phyloP scores from a whole-genome alignment of 1,284 basidiomycete genomes.

The Irpex sp. region DNA sequence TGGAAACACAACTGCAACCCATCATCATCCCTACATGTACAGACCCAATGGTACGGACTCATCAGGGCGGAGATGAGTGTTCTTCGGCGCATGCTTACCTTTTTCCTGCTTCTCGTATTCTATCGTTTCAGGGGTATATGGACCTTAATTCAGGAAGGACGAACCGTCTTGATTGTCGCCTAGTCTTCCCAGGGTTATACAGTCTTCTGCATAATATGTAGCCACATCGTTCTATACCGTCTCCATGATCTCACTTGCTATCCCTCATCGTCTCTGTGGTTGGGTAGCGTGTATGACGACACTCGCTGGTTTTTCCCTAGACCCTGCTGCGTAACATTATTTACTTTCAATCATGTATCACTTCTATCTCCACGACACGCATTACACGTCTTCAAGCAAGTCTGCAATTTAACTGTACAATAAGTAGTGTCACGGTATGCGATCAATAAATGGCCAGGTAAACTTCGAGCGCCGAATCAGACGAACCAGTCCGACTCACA shows the following conservation, averaged over 20 bases:
- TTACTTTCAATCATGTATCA: background rate
- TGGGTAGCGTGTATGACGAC: background rate
- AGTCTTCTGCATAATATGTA: background rate
- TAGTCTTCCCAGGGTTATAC: background rate
- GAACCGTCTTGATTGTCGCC: background rate
- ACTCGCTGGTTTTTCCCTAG: background rate
- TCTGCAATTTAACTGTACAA: too few species aligned
- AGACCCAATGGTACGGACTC: slow-evolving; percentile 30
- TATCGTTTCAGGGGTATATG: background rate
- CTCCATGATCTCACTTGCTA: background rate
- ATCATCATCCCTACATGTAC: slow-evolving; percentile 37
- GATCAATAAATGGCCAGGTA: too few species aligned
- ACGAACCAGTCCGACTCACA: slow-evolving; percentile 10
- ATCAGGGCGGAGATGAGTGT: slow-evolving; percentile 6
- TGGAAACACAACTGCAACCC: slow-evolving; percentile 27
- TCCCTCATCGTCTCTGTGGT: background rate
- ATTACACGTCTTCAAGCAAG: too few species aligned
- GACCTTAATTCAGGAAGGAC: background rate
- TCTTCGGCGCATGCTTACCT: background rate
- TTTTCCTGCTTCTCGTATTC: background rate
- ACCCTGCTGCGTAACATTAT: background rate
- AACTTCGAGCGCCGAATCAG: background rate
- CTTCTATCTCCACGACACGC: background rate
- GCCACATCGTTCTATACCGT: background rate
- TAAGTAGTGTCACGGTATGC: too few species aligned